Evolutionary conservation across 441 rosid genomes (phyloP).

Genomic region (Corymbia citriodora): DNA sequence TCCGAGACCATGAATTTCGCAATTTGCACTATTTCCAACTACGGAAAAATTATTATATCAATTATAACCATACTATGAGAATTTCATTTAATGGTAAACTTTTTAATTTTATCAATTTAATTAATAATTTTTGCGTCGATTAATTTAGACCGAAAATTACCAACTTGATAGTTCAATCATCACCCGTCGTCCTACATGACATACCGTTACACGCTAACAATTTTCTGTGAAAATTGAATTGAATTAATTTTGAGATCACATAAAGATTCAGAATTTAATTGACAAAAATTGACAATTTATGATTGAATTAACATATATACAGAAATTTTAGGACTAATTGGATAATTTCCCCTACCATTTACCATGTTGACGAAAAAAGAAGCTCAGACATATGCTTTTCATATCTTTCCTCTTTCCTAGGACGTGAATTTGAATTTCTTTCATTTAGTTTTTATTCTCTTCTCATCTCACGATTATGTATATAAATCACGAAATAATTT

Average conservation of each 20-base stretch:
- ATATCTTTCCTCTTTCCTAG: too few species aligned
- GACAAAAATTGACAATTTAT: too few species aligned
- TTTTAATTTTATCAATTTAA: background rate
- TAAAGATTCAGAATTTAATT: rapidly evolving
- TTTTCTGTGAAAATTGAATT: rapidly evolving
- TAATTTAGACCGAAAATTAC: rapidly evolving
- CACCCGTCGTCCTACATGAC: rapidly evolving
- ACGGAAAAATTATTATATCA: background rate
- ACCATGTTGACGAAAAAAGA: too few species aligned
- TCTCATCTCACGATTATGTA: too few species aligned
- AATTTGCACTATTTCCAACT: background rate
- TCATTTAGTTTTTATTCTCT: too few species aligned
- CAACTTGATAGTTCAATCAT: rapidly evolving
- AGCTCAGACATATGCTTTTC: too few species aligned
- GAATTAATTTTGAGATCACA: too few species aligned
- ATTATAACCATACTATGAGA: rapidly evolving
- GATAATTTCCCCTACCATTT: background rate
- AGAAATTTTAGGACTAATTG: too few species aligned
- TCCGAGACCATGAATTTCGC: background rate
- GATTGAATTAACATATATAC: too few species aligned
- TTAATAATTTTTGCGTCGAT: rapidly evolving
- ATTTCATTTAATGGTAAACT: too few species aligned
- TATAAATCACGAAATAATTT: too few species aligned
- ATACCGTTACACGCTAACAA: background rate
- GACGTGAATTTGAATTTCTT: too few species aligned